Percentiles rank a stretch among this genome's conserved stretches.
phyloP scores from a whole-genome alignment of 805 yeast species.

The Priceomyces melissophilus region DNA sequence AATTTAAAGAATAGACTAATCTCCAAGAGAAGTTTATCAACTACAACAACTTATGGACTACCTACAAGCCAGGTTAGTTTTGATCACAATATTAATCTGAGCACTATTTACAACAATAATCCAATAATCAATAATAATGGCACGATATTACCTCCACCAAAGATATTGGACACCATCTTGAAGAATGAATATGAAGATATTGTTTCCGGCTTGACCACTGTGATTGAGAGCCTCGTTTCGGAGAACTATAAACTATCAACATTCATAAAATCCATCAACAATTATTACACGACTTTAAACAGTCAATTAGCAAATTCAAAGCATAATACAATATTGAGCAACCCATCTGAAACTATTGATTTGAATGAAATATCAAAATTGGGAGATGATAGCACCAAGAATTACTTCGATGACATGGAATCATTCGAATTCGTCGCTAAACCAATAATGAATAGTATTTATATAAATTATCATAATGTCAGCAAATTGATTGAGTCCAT shows the following conservation, averaged over 20 bases:
- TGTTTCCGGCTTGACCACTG: conserved; percentile 29
- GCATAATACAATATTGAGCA: conserved; percentile 14
- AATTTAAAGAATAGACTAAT: conserved; percentile 31
- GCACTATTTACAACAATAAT: conserved; percentile 27
- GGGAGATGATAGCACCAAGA: conserved; percentile 10
- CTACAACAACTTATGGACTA: conserved; percentile 25
- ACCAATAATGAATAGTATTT: conserved; percentile 33
- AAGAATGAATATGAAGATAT: conserved; percentile 29
- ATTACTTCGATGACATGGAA: conserved; percentile 29
- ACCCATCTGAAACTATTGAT: conserved; percentile 33
- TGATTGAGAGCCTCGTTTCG: conserved; percentile 31
- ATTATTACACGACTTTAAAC: conserved; percentile 26
- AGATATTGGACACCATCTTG: conserved; percentile 11
- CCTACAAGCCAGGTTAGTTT: conserved; percentile 10
- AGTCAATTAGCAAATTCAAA: conserved; percentile 19
- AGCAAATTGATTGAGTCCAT: conserved; percentile 12
- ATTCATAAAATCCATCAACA: conserved; percentile 25
- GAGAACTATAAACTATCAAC: conserved; percentile 36
- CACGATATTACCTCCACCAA: not conserved
- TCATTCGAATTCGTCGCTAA: conserved; percentile 31
- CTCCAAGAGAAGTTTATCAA: conserved; percentile 30
- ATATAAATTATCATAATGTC: conserved; percentile 32
- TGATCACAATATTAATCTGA: conserved; percentile 15
- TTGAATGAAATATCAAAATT: conserved; percentile 14
- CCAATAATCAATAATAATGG: conserved; percentile 26